Base-by-base conservation (phyloP, 2,329 filamentous ascomycete species). In the Fusarium piperis region DNA sequence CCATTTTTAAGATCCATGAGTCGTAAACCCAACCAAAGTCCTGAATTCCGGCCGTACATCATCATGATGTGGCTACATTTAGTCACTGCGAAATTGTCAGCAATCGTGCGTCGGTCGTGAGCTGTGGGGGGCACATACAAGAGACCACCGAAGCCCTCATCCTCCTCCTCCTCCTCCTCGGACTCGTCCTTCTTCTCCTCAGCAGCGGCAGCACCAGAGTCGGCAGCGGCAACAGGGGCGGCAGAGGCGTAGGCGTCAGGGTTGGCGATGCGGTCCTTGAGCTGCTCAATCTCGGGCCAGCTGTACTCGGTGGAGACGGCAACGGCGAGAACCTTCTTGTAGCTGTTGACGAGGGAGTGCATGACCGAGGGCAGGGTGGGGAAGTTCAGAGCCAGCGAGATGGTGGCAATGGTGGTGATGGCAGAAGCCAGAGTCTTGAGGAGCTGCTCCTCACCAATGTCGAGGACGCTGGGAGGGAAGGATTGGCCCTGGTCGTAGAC, bases 211-310 rank as follows among this genome's bases (percentile, higher is more conserved):
- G 84, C 83, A 62, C 83, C 84, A 71, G 84, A 83, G 53, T 84
- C 81, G 59, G 85, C 85, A 63, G 89, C 86, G 64, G 91, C 92
- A 74, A 83, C 90, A 65, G 95, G 94, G 75, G 92, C 94, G 75
- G 95, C 88, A 55, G 94, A 83, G 74, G 95, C 96, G 84, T 98
- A 99, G 62, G 94, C 94, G 62, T 99, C 96, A 78, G 97, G 97
- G 91, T 99, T 98, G 87, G 94, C 94, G 81, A 99, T 98, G 84
- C 96, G 94, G 88, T 99, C 96, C 93, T 99, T 99, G 88, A 99
- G 93, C 87, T 97, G 90, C 81, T 97, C 91, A 81, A 99, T 97
- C 85, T 94, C 94, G 79, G 95, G 91, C 95, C 96, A 99, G 86
- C 91, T 92, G 89, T 92, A 92, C 77, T 97, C 95, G 79, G 94